Evolutionary conservation across 495 filamentous ascomycete species (phyloP), one percentile per base, ranked within the genome.

Genomic region (Penicillium arizonense): DNA sequence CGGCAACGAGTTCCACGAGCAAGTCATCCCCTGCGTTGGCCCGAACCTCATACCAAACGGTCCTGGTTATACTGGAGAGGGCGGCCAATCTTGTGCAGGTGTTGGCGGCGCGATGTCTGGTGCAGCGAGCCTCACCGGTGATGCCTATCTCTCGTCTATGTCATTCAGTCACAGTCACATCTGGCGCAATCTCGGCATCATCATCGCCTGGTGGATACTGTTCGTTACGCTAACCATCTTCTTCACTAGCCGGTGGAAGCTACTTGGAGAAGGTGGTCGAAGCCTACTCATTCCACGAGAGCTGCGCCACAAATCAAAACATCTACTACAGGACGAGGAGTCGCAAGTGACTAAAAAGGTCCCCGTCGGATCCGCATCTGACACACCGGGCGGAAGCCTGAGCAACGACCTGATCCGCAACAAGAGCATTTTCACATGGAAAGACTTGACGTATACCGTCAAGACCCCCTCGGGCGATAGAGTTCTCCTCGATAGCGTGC

Each of bases 401-500:
- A 18, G 18, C 18, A 18, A 18, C 18, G 18, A 18, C 18, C 18
- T 18, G 18, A 18, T 18, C 38, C 73, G 70, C 6, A 82, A 81
- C 54, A 77, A 74, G 0, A 77, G 74, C 5, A 70, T 83, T 3
- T 84, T 86, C 58, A 84, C 80, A 12, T 88, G 82, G 82, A 79
- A 79, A 57, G 70, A 85, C 53, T 65, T 86, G 23, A 69, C 62
- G 11, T 88, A 88, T 56, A 75, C 69, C 1, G 75, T 82, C 26
- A 73, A 73, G 37, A 70, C 70, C 0, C 76, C 55, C 52, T 63
- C 61, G 41, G 76, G 63, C 24, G 79, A 63, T 55, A 67, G 70
- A 14, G 39, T 68, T 8, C 71, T 91, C 5, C 75, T 96, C 14
- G 84, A 96, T 53, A 77, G 93, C 55, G 84, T 96, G 3, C 85